Conservation (phyloP, 2,329 filamentous ascomycete genomes). For the Neophaeococcomyces aloes region DNA sequence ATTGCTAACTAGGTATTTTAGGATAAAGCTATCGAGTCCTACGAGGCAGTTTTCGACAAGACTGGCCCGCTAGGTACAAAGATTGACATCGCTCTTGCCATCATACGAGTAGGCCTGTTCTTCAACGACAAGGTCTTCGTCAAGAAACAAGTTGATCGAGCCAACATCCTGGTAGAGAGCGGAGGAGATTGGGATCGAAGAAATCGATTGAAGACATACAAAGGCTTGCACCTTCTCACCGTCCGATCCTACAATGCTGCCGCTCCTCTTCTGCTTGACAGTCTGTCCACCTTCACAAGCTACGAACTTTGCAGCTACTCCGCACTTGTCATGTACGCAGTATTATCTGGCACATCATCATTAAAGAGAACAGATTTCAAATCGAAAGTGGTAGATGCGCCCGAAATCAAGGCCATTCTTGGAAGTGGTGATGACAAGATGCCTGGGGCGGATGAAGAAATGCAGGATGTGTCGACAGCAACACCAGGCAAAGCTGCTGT, state of each 20-base stretch:
- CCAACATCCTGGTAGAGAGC: conserved; percentile 79
- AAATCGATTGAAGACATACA: conserved; percentile 97
- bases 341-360: conserved; percentile 85
- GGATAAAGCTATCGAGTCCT: conserved; percentile 89
- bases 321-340: conserved; percentile 85
- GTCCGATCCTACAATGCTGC: conserved; percentile 82
- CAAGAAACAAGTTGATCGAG: conserved; percentile 87
- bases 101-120: conserved; percentile 91
- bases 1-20: conserved; percentile 29
- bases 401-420: conserved; percentile 94
- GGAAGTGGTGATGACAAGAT: conserved; percentile 83
- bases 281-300: conserved; percentile 93
- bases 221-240: conserved; percentile 85
- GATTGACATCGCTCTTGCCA: conserved; percentile 92
- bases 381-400: conserved; percentile 94
- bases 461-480: conserved; percentile 49
- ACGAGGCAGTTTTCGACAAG: conserved; percentile 91
- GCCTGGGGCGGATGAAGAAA: conserved; percentile 68
- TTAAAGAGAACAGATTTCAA: conserved; percentile 98
- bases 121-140: conserved; percentile 87
- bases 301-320: conserved; percentile 98
- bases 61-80: conserved; percentile 94
- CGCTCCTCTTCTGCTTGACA: conserved; percentile 89
- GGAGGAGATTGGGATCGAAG: conserved; percentile 97
- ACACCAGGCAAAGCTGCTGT: conserved; percentile 50